These are phyloP conservation scores for Neurospora tetrasperma DNA, from an alignment of 495 filamentous ascomycete species.

Conservation along the genomic window DNA sequence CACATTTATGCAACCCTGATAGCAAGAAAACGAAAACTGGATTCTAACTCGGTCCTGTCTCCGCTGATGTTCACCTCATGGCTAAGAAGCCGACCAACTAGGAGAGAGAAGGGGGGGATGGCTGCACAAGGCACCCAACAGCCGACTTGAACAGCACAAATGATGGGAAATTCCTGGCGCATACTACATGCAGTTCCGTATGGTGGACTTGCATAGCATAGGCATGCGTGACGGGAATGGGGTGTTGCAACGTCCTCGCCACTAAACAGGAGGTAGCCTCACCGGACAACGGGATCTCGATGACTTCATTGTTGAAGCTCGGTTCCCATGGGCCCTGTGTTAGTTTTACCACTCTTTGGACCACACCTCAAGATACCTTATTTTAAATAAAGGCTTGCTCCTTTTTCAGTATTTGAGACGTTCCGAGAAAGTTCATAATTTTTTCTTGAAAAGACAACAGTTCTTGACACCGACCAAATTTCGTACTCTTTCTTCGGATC, in stretches of 20 bases:
- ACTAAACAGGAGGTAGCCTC: not conserved
- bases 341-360: not conserved
- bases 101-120: not conserved
- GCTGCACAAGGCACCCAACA: not conserved
- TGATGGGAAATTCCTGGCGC: not conserved
- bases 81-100: not conserved
- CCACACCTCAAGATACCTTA: slow-evolving; percentile 1
- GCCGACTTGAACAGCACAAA: not conserved
- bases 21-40: not conserved
- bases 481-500: too few species aligned
- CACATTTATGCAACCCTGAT: not conserved
- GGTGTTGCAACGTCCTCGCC: not conserved
- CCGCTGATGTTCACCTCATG: not conserved
- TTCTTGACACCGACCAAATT: not conserved
- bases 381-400: slow-evolving; percentile 8
- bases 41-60: not conserved
- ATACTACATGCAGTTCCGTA: not conserved
- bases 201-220: not conserved
- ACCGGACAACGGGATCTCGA: not conserved
- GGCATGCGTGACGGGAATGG: not conserved
- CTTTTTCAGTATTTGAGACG: slow-evolving; percentile 2
- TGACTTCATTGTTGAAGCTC: slow-evolving; percentile 17
- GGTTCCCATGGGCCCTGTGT: slow-evolving; percentile 13
- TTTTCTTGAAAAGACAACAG: not conserved
- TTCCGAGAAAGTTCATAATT: not conserved